These are phyloP conservation scores for Ophiostoma montium DNA, from an alignment of 2,329 filamentous ascomycete genomes.

Conservation along the genomic window DNA sequence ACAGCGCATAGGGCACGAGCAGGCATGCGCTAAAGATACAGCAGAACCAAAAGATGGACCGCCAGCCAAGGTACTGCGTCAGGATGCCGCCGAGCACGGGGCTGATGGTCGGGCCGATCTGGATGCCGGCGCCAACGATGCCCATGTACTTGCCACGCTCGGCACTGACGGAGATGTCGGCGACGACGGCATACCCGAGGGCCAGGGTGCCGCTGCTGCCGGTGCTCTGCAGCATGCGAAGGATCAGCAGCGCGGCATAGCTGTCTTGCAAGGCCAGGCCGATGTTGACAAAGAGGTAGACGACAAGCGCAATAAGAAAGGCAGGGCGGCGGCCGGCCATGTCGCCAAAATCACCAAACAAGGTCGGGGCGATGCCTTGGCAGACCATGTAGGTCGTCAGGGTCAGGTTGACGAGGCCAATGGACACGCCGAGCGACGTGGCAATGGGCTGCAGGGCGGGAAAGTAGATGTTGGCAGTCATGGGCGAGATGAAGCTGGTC, in stretches of 20 bases:
- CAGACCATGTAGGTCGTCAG: constrained; percentile 49
- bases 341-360: constrained; percentile 49
- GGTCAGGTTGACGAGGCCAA: constrained; percentile 32
- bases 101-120: constrained; percentile 38
- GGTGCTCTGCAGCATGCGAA: constrained; percentile 47
- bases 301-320: constrained; percentile 42
- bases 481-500: constrained; percentile 37
- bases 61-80: constrained; percentile 39
- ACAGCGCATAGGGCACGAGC: constrained; percentile 36
- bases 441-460: constrained; percentile 28
- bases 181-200: constrained; percentile 54
- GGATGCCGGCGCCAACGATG: constrained; percentile 42
- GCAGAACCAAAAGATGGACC: constrained; percentile 55
- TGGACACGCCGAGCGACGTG: constrained; percentile 23
- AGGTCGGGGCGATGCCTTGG: constrained; percentile 44
- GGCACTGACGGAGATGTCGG: constrained; percentile 52
- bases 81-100: constrained; percentile 52
- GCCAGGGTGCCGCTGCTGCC: constrained; percentile 58
- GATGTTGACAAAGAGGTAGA: constrained; percentile 45
- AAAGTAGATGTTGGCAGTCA: constrained; percentile 37
- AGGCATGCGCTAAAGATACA: constrained; percentile 40
- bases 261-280: constrained; percentile 43
- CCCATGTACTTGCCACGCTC: constrained; percentile 63
- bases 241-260: constrained; percentile 42
- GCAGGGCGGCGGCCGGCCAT: constrained; percentile 45